Base-by-base conservation (phyloP, 2,329 filamentous ascomycete species). In the Periconia sp. region DNA sequence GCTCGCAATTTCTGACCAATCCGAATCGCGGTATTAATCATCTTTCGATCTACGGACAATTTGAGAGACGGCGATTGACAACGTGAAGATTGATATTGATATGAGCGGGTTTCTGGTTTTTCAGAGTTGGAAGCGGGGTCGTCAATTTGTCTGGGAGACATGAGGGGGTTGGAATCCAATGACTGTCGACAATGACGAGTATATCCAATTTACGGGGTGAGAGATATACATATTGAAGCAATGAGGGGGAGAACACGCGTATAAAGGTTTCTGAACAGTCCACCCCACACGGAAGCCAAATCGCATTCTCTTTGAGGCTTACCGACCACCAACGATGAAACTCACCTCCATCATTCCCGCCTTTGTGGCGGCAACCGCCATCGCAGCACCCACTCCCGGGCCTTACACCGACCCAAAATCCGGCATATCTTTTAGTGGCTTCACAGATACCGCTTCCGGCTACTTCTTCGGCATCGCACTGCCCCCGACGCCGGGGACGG, bases 381-480 rank as follows among this genome's bases (percentile, higher is more conserved):
- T 37, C 33, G 47, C 54, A 6, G 60, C 63, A 2, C 60, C 63
- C 47, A 59, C 60, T n/a, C 52, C 65, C 18, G 52, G 57, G 2
- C 56, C 65, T 2, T 68, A 68, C 52, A 69, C 63, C 2, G 65
- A 69, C 54, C 41, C 58, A 20, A 68, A 66, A 30, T 65, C 64
- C 6, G 61, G 63, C 19, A 68, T 69, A 37, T 63, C 65, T 2
- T 68, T 69, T 59, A 62, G 60, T 43, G 50, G 54, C 19, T 61
- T 61, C 47, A 23, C 63, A 55, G 45, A 74, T 69, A 8, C 50
- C 44, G 33, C 33, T 37, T 49, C 54, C 9, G 75, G 74, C 14
- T 81, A 74, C 59, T 74, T 71, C 47, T 80, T 82, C 52, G 80
- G 79, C 54, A 70, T 84, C 27, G 79, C 78, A 1, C 65, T 82